Evolutionary conservation across 768 basidiomycete genomes (phyloP).

Genomic region (Favolaschia claudopus): DNA sequence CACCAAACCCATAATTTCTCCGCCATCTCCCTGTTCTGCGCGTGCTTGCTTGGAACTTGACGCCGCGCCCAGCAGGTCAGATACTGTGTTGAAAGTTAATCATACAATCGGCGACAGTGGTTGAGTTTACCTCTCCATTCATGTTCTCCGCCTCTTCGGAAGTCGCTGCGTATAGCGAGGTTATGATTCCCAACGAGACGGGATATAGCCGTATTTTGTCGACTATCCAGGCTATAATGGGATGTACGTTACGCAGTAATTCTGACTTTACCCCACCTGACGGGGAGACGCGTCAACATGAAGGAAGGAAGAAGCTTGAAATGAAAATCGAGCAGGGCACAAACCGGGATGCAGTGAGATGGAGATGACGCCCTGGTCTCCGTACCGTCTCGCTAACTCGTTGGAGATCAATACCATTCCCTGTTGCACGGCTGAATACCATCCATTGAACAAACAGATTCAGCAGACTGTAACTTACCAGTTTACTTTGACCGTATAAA

Average conservation of each 20-base stretch:
- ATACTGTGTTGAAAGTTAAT: constrained; percentile 22
- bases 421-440: constrained; percentile 17
- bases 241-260: constrained; percentile 34
- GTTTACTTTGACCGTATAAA: constrained; percentile 47
- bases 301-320: not conserved
- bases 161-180: constrained; percentile 36
- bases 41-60: constrained; percentile 26
- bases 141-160: constrained; percentile 31
- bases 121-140: constrained; percentile 31
- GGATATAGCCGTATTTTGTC: constrained; percentile 30
- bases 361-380: constrained; percentile 37
- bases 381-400: constrained; percentile 40
- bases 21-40: constrained; percentile 29
- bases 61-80: constrained; percentile 36
- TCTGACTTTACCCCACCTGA: constrained; percentile 34
- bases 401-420: constrained; percentile 37
- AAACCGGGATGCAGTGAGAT: constrained; percentile 42
- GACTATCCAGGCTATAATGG: constrained; percentile 27
- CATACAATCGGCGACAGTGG: not conserved
- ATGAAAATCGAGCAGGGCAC: not conserved
- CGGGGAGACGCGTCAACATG: too few species aligned
- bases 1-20: constrained; percentile 36
- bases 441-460: not conserved
- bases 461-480: constrained; percentile 39
- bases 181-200: constrained; percentile 28